phyloP scores from a whole-genome alignment of 306 rosid genomes.

The Macrotyloma uniflorum region DNA sequence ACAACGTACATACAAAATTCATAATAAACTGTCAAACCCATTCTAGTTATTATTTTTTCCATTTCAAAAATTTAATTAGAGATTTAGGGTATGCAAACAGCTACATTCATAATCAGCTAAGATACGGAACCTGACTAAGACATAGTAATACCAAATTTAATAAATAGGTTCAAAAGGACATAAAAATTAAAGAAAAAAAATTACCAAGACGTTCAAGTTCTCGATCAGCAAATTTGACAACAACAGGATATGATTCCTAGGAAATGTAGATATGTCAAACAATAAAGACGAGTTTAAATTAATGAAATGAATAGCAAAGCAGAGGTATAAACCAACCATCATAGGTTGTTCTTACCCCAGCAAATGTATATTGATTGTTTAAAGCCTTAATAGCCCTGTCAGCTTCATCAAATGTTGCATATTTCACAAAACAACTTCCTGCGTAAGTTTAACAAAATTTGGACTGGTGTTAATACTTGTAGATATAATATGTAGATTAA shows the following conservation, averaged over 20 bases:
- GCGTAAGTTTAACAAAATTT: constrained; percentile 43
- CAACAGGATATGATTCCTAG: constrained; percentile 65
- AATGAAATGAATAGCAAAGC: constrained; percentile 33
- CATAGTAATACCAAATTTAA: constrained; percentile 1
- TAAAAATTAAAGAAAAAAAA: constrained; percentile 12
- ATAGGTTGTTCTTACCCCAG: constrained; percentile 63
- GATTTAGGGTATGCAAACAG: background rate
- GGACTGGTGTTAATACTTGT: constrained; percentile 25
- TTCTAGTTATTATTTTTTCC: background rate
- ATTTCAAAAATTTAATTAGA: background rate
- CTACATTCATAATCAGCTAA: constrained; percentile 5
- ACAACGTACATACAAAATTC: background rate
- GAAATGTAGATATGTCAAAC: constrained; percentile 29
- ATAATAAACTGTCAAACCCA: constrained; percentile 4
- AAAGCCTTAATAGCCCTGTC: constrained; percentile 77
- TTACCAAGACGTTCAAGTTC: constrained; percentile 72
- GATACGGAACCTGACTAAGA: constrained; percentile 15
- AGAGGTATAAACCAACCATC: constrained; percentile 15
- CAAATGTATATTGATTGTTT: constrained; percentile 69
- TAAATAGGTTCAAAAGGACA: constrained; percentile 25
- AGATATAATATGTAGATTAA: constrained; percentile 20
- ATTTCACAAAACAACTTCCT: constrained; percentile 93
- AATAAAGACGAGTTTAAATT: constrained; percentile 32
- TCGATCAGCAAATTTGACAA: constrained; percentile 80
- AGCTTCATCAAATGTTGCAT: constrained; percentile 69